phyloP scores from a whole-genome alignment of 345 rosid species.

The Bruguiera sexangula region DNA sequence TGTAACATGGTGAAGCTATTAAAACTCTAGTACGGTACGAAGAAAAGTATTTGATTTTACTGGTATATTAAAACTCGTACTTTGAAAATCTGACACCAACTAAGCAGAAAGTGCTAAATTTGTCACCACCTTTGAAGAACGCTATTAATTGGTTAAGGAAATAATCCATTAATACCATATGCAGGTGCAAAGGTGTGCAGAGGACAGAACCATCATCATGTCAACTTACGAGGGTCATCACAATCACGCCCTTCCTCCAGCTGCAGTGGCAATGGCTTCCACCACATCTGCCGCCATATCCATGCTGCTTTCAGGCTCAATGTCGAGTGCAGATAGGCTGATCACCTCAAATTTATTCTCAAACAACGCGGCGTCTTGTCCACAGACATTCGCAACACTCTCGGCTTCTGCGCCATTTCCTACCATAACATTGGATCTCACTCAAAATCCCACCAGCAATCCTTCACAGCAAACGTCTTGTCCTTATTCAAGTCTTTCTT shows the following conservation, averaged over 20 bases:
- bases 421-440: slow-evolving; percentile 33
- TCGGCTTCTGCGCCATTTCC: slow-evolving; percentile 39
- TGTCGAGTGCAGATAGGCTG: background rate
- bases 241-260: slow-evolving; percentile 18
- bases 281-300: slow-evolving; percentile 10
- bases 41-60: too few species aligned
- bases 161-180: background rate
- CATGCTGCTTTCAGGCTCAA: slow-evolving; percentile 9
- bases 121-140: too few species aligned
- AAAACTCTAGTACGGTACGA: too few species aligned
- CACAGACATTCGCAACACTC: slow-evolving; percentile 20
- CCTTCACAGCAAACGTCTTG: background rate
- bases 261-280: slow-evolving; percentile 16
- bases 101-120: too few species aligned
- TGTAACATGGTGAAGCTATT: too few species aligned
- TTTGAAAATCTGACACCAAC: too few species aligned
- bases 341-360: slow-evolving; percentile 15
- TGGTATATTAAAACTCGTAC: too few species aligned
- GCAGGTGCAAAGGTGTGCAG: slow-evolving; percentile 16
- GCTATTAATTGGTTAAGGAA: too few species aligned
- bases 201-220: slow-evolving; percentile 7
- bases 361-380: slow-evolving; percentile 8
- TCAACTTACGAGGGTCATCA: slow-evolving; percentile 17
- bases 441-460: slow-evolving; percentile 2
- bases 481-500: background rate